Evolutionary conservation across 202 grass and related monocot species (phyloP).

Genomic region (Bolboschoenoplectus hybrid): DNA sequence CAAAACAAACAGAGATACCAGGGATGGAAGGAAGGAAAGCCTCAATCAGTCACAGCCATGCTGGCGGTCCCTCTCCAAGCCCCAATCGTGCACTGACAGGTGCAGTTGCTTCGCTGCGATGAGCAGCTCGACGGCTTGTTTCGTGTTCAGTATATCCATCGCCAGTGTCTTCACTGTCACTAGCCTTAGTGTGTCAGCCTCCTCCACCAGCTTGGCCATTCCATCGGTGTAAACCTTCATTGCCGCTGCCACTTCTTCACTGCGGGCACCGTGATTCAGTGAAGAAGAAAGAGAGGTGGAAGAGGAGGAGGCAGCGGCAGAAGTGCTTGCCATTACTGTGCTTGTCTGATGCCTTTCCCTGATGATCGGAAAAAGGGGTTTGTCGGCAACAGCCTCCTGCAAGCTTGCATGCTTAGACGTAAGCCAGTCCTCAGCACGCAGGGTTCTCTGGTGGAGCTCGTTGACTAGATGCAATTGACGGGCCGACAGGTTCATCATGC

Average conservation of each 20-base stretch:
- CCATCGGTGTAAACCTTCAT: conserved; percentile 45
- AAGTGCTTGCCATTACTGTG: neutral
- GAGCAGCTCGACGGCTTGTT: conserved; percentile 68
- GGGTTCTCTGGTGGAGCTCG: conserved; percentile 58
- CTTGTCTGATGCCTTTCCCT: conserved; percentile 19
- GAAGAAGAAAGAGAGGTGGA: neutral
- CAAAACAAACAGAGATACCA: neutral
- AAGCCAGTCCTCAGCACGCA: conserved; percentile 52
- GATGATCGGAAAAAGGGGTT: conserved; percentile 63
- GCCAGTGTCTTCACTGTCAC: conserved; percentile 41
- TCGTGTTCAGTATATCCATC: conserved; percentile 55
- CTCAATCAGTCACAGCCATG: neutral
- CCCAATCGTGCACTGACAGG: conserved; percentile 53
- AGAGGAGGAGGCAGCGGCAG: neutral
- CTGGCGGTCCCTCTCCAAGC: conserved; percentile 28
- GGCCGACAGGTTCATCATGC: conserved; percentile 45
- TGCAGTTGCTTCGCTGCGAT: conserved; percentile 66
- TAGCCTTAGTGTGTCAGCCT: conserved; percentile 63
- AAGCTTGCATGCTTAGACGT: conserved; percentile 53
- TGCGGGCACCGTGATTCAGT: neutral
- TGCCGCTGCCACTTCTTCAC: conserved; percentile 48
- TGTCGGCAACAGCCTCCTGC: conserved; percentile 75
- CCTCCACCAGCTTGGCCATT: conserved; percentile 47
- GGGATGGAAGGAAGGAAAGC: neutral
- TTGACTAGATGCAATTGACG: conserved; percentile 52